Percentiles rank a stretch among this genome's conserved stretches.
phyloP scores from a whole-genome alignment of 148 eudicot species.

The Suaeda aralocaspica region DNA sequence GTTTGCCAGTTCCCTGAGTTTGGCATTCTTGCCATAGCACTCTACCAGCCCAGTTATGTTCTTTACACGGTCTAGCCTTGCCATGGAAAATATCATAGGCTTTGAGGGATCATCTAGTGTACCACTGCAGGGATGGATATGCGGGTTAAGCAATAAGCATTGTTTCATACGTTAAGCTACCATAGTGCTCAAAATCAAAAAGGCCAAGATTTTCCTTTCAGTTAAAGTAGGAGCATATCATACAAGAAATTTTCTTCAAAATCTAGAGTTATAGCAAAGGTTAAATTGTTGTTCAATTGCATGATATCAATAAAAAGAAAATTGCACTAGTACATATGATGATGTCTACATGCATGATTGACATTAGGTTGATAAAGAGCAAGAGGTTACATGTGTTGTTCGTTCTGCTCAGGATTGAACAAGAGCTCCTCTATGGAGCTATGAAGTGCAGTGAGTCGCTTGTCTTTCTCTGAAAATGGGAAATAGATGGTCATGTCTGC shows the following conservation, averaged over 20 bases:
- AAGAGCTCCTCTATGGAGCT: constrained; percentile 65
- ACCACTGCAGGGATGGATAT: constrained; percentile 53
- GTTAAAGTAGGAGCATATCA: background rate
- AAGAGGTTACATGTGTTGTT: constrained; percentile 63
- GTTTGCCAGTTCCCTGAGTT: constrained; percentile 66
- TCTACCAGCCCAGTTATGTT: constrained; percentile 95
- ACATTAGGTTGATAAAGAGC: background rate
- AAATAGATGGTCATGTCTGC: constrained; percentile 86
- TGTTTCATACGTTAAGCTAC: background rate
- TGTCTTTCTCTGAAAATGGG: constrained; percentile 61
- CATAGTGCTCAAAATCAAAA: background rate
- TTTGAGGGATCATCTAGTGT: constrained; percentile 66
- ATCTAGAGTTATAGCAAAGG: background rate
- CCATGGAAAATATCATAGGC: constrained; percentile 94
- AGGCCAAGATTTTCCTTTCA: background rate
- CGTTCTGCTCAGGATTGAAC: constrained; percentile 73
- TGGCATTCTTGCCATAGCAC: constrained; percentile 63
- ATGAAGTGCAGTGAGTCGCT: constrained; percentile 71
- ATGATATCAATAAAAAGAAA: background rate
- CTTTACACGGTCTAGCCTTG: constrained; percentile 93
- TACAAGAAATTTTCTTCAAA: background rate
- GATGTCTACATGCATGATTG: background rate
- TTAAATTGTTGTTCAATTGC: background rate
- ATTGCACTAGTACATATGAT: background rate
- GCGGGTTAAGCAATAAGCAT: constrained; percentile 2